Base-by-base conservation (phyloP, 768 basidiomycete species). In the Rhodotorula diobovata region DNA sequence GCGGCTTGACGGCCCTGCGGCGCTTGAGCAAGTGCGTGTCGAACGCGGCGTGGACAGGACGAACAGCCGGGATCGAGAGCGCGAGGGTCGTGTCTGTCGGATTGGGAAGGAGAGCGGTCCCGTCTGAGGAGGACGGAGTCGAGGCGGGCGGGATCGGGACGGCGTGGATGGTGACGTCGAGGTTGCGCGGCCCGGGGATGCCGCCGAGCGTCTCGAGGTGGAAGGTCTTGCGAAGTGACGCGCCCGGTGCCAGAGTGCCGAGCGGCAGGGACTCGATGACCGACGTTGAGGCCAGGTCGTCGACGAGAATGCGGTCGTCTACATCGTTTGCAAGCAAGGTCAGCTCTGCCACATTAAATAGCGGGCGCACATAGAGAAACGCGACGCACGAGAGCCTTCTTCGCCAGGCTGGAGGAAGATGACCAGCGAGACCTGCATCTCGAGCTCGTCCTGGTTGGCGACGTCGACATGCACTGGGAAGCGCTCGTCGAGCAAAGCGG, bases 361-460 rank as follows among this genome's bases (percentile, higher is more conserved):
- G n/a, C n/a, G n/a, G n/a, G n/a, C n/a, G n/a, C n/a, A n/a, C n/a
- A n/a, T 4, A 21, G 39, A 51, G 30, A 18, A 30, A 55, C 51
- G 18, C 43, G 37, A 48, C 87, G 28, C 63, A 90, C 91, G 84
- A 32, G 88, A 85, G 68, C 86, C 85, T 72, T 91, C 90, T 61
- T 90, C 90, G 4, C 86, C 85, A 2, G 93, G 93, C 64, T 91
- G 91, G 45, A 97, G 80, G 67, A 95, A 82, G 10, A 90, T 84
- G 66, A 93, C 90, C 18, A 92, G 81, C 10, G 84, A 81, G 21
- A 91, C 81, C 25, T 90, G 86, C 20, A 97, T 80, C 35, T 87
- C 84, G 30, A 86, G 83, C 57, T 86, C 85, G 78, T 96, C 93
- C 10, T 81, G 77, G 77, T 93, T 96, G 9, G 81, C 85, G 23